phyloP scores from a whole-genome alignment of 2,329 filamentous ascomycete species.

The Cladosporium austrohemisphaericum region DNA sequence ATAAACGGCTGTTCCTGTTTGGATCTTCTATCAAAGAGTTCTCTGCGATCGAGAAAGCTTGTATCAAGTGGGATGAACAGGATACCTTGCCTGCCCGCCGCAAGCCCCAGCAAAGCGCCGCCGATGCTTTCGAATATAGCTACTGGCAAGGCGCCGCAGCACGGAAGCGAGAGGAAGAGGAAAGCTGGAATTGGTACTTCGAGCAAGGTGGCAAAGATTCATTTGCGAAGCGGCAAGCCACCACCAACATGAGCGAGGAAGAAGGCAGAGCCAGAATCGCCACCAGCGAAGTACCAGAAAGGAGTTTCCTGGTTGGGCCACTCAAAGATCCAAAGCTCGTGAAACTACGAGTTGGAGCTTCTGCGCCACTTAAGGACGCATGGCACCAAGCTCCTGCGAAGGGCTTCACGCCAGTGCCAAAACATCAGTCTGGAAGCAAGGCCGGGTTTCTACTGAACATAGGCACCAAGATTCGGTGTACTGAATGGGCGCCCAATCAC shows the following conservation, averaged over 20 bases:
- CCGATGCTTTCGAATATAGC: slow-evolving; percentile 40
- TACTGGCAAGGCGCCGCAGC: slow-evolving; percentile 39
- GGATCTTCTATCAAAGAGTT: slow-evolving; percentile 50
- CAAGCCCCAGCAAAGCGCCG: slow-evolving; percentile 28
- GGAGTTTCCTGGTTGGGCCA: slow-evolving; percentile 49
- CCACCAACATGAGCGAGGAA: slow-evolving; percentile 33
- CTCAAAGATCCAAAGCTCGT: slow-evolving; percentile 42
- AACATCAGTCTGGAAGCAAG: not conserved
- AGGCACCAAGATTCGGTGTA: slow-evolving; percentile 50
- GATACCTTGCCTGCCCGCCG: slow-evolving; percentile 47
- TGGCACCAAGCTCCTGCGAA: slow-evolving; percentile 26
- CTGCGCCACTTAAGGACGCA: slow-evolving; percentile 44
- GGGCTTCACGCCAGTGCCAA: not conserved
- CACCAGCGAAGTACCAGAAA: slow-evolving; percentile 29
- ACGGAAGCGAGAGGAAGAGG: slow-evolving; percentile 42
- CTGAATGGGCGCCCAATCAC: slow-evolving; percentile 44
- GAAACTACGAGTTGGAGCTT: slow-evolving; percentile 40
- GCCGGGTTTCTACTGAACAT: slow-evolving; percentile 55
- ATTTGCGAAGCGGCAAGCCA: slow-evolving; percentile 43
- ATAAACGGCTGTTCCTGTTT: slow-evolving; percentile 49
- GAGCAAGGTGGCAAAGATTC: slow-evolving; percentile 36
- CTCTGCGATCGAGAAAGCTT: slow-evolving; percentile 44
- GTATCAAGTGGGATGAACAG: slow-evolving; percentile 51
- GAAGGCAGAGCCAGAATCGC: slow-evolving; percentile 34
- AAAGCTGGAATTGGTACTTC: slow-evolving; percentile 54